A percentile compares a stretch with the other conserved stretches of the same genome.
Evolutionary conservation across 176 grass and related monocot species (phyloP).

Genomic region (Carex parvula): DNA sequence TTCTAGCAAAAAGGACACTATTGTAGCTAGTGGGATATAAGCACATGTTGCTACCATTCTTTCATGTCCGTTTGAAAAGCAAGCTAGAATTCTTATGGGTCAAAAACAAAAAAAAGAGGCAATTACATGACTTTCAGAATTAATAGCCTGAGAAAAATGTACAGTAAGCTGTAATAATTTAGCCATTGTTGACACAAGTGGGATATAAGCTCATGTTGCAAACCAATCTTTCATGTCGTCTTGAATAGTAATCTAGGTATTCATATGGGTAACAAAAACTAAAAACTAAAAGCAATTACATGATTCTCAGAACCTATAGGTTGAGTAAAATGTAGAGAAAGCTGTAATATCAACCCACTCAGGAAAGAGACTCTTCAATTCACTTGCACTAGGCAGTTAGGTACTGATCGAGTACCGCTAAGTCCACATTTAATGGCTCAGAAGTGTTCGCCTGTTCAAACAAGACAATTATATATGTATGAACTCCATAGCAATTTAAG

Average conservation of each 20-base stretch:
- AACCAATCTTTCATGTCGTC: neutral
- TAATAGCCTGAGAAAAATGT: slow-evolving; percentile 76
- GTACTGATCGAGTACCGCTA: slow-evolving; percentile 90
- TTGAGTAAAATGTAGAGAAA: slow-evolving; percentile 85
- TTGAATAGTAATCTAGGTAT: neutral
- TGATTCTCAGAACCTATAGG: slow-evolving; percentile 48
- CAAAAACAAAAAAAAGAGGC: neutral
- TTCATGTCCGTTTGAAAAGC: neutral
- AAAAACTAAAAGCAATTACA: neutral
- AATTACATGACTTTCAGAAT: slow-evolving; percentile 32
- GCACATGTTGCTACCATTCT: neutral
- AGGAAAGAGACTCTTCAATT: slow-evolving; percentile 71
- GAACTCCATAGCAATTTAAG: neutral
- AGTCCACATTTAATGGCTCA: slow-evolving; percentile 61
- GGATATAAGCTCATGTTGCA: neutral
- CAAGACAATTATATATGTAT: neutral
- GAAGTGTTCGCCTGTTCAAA: slow-evolving; percentile 57
- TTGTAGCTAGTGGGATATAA: neutral
- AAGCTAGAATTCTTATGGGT: neutral
- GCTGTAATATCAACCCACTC: slow-evolving; percentile 80
- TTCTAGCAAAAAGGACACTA: neutral
- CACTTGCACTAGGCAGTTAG: slow-evolving; percentile 53
- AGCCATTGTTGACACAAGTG: neutral
- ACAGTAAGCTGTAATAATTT: slow-evolving; percentile 52
- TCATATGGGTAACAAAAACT: neutral